Conservation (phyloP, 805 yeast genomes). For the Starmerella floricola region DNA sequence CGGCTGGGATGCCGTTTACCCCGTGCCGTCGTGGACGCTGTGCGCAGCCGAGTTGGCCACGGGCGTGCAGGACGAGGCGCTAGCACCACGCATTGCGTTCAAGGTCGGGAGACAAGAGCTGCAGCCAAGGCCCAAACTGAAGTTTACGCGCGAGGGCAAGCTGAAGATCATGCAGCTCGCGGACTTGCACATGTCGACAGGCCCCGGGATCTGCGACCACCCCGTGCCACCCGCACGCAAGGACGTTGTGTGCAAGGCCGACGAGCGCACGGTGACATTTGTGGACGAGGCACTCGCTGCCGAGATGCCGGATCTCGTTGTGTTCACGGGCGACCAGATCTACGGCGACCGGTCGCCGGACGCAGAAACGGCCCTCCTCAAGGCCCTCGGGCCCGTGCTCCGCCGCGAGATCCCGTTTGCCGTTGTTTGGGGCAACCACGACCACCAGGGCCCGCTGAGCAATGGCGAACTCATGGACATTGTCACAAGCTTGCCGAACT, state of each 20-base stretch:
- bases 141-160: constrained; percentile 31
- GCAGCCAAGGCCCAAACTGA: constrained; percentile 11
- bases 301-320: constrained; percentile 76
- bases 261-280: constrained; percentile 53
- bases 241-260: constrained; percentile 59
- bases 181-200: constrained; percentile 82
- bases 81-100: constrained; percentile 25
- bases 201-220: constrained; percentile 67
- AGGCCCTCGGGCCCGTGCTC: constrained; percentile 61
- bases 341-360: constrained; percentile 74
- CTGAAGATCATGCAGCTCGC: constrained; percentile 82
- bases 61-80: constrained; percentile 13
- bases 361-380: constrained; percentile 67
- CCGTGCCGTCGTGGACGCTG: constrained; percentile 58
- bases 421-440: constrained; percentile 83
- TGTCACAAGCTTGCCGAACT: constrained; percentile 51
- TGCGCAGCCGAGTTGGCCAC: constrained; percentile 23
- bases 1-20: constrained; percentile 64
- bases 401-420: constrained; percentile 68
- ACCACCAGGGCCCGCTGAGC: constrained; percentile 65
- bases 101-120: constrained; percentile 18
- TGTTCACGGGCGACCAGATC: constrained; percentile 83
- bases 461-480: constrained; percentile 51
- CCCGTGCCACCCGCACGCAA: constrained; percentile 23
- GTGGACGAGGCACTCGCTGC: constrained; percentile 50